Percentiles rank a stretch among this genome's conserved stretches.
phyloP scores from a whole-genome alignment of 805 yeast species.

The Candida broadrunensis region DNA sequence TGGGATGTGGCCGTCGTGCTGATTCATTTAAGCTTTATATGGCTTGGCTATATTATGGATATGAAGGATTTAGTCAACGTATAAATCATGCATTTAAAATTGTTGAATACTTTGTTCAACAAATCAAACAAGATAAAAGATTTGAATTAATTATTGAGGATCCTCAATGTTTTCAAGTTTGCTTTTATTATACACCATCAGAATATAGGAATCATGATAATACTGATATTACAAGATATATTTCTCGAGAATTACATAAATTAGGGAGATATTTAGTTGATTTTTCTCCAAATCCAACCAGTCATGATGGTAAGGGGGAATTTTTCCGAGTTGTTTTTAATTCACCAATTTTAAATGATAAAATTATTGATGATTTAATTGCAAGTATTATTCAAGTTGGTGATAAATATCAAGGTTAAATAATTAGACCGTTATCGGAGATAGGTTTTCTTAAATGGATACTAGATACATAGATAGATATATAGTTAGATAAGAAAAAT shows the following conservation, averaged over 20 bases:
- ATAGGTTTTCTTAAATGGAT: no score
- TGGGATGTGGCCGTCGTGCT: conserved; percentile 89
- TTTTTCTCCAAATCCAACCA: conserved; percentile 64
- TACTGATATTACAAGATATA: conserved; percentile 57
- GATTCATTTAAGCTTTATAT: conserved; percentile 77
- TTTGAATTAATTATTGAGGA: conserved; percentile 55
- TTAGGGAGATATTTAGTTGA: conserved; percentile 72
- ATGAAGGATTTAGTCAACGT: conserved; percentile 58
- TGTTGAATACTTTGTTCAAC: conserved; percentile 57
- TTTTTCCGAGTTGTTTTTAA: conserved; percentile 83
- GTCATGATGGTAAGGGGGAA: conserved; percentile 56
- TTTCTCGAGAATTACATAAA: conserved; percentile 58
- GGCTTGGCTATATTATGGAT: conserved; percentile 81
- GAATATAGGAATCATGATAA: conserved; percentile 30
- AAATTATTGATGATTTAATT: conserved; percentile 34
- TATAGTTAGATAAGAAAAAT: background rate
- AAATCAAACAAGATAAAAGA: conserved; percentile 33
- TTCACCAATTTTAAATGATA: conserved; percentile 52
- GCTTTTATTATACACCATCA: conserved; percentile 66
- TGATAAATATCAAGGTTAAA: conserved; percentile 8
- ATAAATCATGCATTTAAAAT: conserved; percentile 72
- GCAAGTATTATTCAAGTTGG: conserved; percentile 26
- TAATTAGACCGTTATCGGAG: no score
- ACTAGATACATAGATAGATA: background rate
- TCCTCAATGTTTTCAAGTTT: conserved; percentile 80